A percentile compares a stretch with the other conserved stretches of the same genome.
phyloP scores from a whole-genome alignment of 2,329 filamentous ascomycete genomes.

The Colletotrichum scovillei region DNA sequence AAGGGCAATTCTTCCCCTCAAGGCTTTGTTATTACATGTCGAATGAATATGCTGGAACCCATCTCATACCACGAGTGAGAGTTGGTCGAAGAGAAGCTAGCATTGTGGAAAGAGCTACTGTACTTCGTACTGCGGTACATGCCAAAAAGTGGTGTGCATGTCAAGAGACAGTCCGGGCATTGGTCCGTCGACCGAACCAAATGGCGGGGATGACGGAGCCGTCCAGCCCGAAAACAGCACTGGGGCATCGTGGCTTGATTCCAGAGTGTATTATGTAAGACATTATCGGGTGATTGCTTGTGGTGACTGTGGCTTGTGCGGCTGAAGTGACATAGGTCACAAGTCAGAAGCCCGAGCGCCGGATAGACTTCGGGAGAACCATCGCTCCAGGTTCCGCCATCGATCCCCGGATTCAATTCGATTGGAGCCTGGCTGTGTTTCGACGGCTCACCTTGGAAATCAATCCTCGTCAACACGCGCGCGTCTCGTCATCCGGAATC shows the following conservation, averaged over 20 bases:
- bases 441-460: slow-evolving; percentile 9
- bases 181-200: background rate
- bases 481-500: slow-evolving; percentile 12
- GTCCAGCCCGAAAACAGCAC: background rate
- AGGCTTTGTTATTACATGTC: background rate
- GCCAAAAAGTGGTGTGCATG: background rate
- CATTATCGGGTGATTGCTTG: background rate
- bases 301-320: background rate
- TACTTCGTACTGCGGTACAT: too few species aligned
- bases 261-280: background rate
- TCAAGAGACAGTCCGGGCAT: background rate
- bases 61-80: too few species aligned
- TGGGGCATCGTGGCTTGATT: background rate
- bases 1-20: too few species aligned
- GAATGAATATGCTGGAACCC: background rate
- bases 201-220: slow-evolving; percentile 31
- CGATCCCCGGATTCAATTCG: slow-evolving; percentile 20
- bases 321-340: background rate
- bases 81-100: too few species aligned
- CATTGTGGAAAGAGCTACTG: background rate
- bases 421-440: slow-evolving; percentile 26
- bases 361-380: slow-evolving; percentile 25
- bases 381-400: background rate
- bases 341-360: background rate
- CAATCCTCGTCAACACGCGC: slow-evolving; percentile 19